A percentile compares a stretch with the other conserved stretches of the same genome.
Evolutionary conservation across 306 rosid genomes (phyloP).

Genomic region (Styphnolobium japonicum): DNA sequence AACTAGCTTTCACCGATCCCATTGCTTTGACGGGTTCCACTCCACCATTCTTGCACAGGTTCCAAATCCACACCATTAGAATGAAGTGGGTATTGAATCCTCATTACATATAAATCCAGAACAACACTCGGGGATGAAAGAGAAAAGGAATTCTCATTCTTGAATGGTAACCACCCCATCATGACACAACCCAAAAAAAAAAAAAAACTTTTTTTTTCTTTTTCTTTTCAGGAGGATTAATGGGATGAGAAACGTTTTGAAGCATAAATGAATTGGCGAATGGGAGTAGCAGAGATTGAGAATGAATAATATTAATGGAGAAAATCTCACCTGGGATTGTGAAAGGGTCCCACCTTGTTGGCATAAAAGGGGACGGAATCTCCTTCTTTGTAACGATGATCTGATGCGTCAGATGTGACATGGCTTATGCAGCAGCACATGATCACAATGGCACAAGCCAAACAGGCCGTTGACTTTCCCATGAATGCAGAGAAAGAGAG

Average conservation of each 20-base stretch:
- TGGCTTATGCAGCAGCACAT: conserved; percentile 31
- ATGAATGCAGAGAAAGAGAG: conserved; percentile 6
- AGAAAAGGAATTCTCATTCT: not conserved
- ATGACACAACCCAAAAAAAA: not conserved
- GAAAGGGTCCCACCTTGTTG: conserved; percentile 68
- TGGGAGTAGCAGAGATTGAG: not conserved
- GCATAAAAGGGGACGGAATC: conserved; percentile 56
- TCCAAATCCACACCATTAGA: conserved; percentile 3
- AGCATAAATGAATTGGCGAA: not conserved
- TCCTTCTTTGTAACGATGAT: conserved; percentile 54
- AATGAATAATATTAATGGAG: no score
- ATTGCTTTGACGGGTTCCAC: not conserved
- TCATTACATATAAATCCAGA: not conserved
- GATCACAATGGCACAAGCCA: conserved; percentile 39
- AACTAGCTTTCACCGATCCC: not conserved
- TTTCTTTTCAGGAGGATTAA: not conserved
- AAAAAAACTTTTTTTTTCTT: not conserved
- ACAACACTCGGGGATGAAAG: not conserved
- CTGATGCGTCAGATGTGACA: conserved; percentile 48
- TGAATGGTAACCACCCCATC: not conserved
- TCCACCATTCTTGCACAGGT: not conserved
- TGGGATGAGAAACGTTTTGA: not conserved
- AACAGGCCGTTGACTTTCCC: conserved; percentile 45
- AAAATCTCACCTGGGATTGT: conserved; percentile 57
- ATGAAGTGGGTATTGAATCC: not conserved